A percentile compares a stretch with the other conserved stretches of the same genome.
These are phyloP conservation scores for Cladosporium sp. DNA, from an alignment of 2,329 filamentous ascomycete species.

Conservation along the genomic window DNA sequence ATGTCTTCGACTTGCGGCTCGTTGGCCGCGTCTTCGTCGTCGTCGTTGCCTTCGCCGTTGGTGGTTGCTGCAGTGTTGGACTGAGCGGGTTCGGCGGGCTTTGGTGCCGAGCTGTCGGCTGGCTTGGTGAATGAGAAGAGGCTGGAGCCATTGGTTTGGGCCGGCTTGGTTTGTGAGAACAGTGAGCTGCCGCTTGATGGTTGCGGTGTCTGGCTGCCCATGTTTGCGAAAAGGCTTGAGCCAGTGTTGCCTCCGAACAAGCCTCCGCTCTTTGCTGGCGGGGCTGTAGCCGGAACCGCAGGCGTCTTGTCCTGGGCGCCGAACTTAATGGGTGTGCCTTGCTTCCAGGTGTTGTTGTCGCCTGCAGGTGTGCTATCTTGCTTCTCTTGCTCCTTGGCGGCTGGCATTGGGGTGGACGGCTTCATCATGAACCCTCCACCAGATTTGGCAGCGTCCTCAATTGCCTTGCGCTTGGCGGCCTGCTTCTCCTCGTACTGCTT, in stretches of 20 bases:
- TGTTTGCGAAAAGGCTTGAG: slow-evolving; percentile 2
- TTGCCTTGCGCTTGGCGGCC: slow-evolving; percentile 45
- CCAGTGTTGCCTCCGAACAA: neutral
- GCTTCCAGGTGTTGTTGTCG: slow-evolving; percentile 51
- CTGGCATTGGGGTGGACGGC: neutral
- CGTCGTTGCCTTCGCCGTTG: slow-evolving; percentile 37
- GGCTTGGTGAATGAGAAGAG: slow-evolving; percentile 19
- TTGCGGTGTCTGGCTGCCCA: slow-evolving; percentile 11
- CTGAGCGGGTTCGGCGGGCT: slow-evolving; percentile 40
- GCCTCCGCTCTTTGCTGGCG: slow-evolving; percentile 2
- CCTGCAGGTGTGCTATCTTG: slow-evolving; percentile 8
- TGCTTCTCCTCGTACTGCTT: slow-evolving; percentile 48
- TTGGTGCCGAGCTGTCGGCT: slow-evolving; percentile 2
- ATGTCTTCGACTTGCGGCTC: slow-evolving; percentile 64
- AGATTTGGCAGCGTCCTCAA: slow-evolving; percentile 41
- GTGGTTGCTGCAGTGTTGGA: slow-evolving; percentile 44
- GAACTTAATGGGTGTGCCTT: slow-evolving; percentile 51
- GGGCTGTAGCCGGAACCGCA: slow-evolving; percentile 7
- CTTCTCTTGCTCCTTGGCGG: neutral
- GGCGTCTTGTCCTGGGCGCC: slow-evolving; percentile 33
- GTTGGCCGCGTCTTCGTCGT: slow-evolving; percentile 29
- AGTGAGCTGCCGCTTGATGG: slow-evolving; percentile 14
- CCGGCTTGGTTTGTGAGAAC: slow-evolving; percentile 5
- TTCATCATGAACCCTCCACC: slow-evolving; percentile 27
- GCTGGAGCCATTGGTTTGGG: slow-evolving; percentile 8